Percentiles rank a stretch among this genome's conserved stretches.
Conservation (phyloP, 1,139 yeast species). For the Komagataea norvegica region DNA sequence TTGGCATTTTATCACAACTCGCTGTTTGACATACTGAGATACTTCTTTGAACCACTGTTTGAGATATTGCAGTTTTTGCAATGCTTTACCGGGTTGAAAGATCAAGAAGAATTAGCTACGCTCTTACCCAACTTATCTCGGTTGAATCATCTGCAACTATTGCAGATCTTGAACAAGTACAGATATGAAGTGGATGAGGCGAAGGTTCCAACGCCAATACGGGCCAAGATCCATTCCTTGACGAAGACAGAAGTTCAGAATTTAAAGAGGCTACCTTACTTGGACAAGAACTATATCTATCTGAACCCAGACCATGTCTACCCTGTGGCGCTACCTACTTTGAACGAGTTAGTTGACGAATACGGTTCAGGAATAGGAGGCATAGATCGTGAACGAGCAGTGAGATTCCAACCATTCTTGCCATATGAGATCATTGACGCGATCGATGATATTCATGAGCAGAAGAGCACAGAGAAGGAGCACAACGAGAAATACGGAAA, state of each 20-base stretch:
- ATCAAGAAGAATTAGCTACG: conserved; percentile 51
- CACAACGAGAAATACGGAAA: conserved; percentile 6
- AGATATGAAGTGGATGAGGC: conserved; percentile 80
- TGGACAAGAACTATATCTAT: conserved; percentile 13
- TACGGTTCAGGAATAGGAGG: conserved; percentile 65
- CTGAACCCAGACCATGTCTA: conserved; percentile 23
- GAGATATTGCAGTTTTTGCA: conserved; percentile 90
- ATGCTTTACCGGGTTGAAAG: conserved; percentile 60
- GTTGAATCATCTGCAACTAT: conserved; percentile 65
- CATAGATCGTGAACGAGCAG: conserved; percentile 40
- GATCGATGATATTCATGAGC: conserved; percentile 55
- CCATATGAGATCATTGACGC: conserved; percentile 58
- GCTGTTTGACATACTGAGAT: conserved; percentile 44
- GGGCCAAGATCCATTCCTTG: conserved; percentile 20
- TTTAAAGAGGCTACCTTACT: conserved; percentile 12
- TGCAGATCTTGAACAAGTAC: conserved; percentile 69
- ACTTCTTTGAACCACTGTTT: conserved; percentile 66
- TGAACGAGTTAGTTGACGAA: conserved; percentile 51
- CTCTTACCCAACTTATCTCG: conserved; percentile 54
- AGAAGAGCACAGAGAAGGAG: conserved; percentile 25
- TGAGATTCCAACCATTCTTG: conserved; percentile 56
- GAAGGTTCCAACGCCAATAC: conserved; percentile 47
- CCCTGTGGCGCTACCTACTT: conserved; percentile 50
- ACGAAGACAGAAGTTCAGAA: conserved; percentile 35
- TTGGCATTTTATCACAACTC: conserved; percentile 21